These are phyloP conservation scores for Maudiozyma humilis DNA, from an alignment of 1,139 yeast genomes.

Conservation along the genomic window DNA sequence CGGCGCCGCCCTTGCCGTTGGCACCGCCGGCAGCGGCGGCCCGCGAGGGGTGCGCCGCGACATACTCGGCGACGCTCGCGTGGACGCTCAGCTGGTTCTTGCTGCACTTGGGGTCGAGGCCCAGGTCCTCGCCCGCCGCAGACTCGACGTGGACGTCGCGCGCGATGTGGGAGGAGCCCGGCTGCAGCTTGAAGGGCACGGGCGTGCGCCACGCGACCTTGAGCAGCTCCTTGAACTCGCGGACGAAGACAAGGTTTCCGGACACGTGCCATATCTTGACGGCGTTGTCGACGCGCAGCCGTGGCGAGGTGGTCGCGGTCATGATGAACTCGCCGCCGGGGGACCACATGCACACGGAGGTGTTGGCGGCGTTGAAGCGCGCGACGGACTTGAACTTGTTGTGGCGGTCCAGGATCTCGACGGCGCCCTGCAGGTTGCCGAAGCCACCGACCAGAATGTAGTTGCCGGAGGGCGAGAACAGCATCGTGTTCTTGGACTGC, in stretches of 20 bases:
- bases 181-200: slow-evolving; percentile 19
- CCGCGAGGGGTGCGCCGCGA: slow-evolving; percentile 37
- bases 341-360: slow-evolving; percentile 94
- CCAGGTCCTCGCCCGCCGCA: slow-evolving; percentile 45
- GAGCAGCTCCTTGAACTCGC: slow-evolving; percentile 74
- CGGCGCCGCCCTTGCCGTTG: slow-evolving; percentile 23
- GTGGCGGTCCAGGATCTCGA: slow-evolving; percentile 90
- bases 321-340: slow-evolving; percentile 94
- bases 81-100: slow-evolving; percentile 42
- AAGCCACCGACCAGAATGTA: slow-evolving; percentile 92
- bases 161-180: slow-evolving; percentile 20
- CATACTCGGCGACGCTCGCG: slow-evolving; percentile 53
- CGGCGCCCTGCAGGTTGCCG: slow-evolving; percentile 95
- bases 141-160: slow-evolving; percentile 35
- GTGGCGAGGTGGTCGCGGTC: slow-evolving; percentile 95
- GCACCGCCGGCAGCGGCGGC: slow-evolving; percentile 4
- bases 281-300: slow-evolving; percentile 94
- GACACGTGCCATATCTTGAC: slow-evolving; percentile 87
- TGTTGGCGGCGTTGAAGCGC: slow-evolving; percentile 84
- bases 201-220: slow-evolving; percentile 81
- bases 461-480: slow-evolving; percentile 90
- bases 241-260: slow-evolving; percentile 70
- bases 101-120: slow-evolving; percentile 34
- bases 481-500: slow-evolving; percentile 81
- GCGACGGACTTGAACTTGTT: slow-evolving; percentile 73